Percentiles rank a stretch among this genome's conserved stretches.
Evolutionary conservation across 768 basidiomycete species (phyloP).

Genomic region (Krasilnikovozyma curviuscula): DNA sequence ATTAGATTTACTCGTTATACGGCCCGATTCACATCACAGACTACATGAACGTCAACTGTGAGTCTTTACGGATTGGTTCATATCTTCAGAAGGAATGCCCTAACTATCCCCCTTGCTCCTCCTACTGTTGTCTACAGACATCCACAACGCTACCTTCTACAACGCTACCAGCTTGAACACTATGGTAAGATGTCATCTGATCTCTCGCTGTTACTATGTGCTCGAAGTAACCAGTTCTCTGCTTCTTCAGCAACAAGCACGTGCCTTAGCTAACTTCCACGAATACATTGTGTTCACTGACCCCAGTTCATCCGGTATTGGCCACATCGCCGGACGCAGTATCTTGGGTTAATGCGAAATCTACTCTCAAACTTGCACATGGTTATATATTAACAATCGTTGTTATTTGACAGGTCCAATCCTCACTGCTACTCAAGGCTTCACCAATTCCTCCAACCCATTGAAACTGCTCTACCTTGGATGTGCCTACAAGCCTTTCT

Average conservation of each 20-base stretch:
- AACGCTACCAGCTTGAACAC: constrained; percentile 16
- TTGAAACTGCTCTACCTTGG: constrained; percentile 55
- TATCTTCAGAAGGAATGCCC: neutral
- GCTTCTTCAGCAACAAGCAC: constrained; percentile 42
- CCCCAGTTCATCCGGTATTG: constrained; percentile 42
- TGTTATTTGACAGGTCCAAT: no score
- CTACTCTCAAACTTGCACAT: no score
- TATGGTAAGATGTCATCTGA: no score
- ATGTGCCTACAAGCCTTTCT: constrained; percentile 76
- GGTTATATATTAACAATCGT: no score
- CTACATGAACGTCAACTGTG: constrained; percentile 52
- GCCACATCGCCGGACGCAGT: no score
- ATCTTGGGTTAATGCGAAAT: no score
- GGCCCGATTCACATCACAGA: constrained; percentile 52
- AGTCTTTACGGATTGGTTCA: constrained; percentile 37
- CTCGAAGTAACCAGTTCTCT: neutral
- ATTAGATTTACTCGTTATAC: no score
- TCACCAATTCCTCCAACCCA: constrained; percentile 59
- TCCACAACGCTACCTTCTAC: neutral
- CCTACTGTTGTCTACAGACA: neutral
- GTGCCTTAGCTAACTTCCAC: constrained; percentile 56
- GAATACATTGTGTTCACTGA: constrained; percentile 50
- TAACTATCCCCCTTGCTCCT: neutral
- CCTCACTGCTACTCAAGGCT: no score
- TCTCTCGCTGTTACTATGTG: constrained; percentile 35